Evolutionary conservation across 2,329 filamentous ascomycete species (phyloP), one percentile per base, ranked within the genome.

Genomic region (Chalara sp.): DNA sequence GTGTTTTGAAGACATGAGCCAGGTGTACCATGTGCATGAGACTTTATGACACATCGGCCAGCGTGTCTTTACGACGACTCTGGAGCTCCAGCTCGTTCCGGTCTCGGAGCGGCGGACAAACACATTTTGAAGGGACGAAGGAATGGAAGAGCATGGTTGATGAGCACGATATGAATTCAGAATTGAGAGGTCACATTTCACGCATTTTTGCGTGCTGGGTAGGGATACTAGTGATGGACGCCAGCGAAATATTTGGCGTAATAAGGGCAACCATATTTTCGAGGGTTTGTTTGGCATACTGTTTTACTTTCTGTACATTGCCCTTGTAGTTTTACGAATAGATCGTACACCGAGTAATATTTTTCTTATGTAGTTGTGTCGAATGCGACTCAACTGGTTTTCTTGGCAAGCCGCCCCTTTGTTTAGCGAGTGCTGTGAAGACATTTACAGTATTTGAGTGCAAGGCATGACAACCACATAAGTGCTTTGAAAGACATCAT

Each of bases 291-390:
- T 42, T 37, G 44, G 49, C 13, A 41, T 21, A 32, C 48, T 50
- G 49, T 46, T 51, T 21, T 21, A 21, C 21, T 58, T 55, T 56
- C 51, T 62, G 57, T 62, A 62, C 50, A 61, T 58, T 61, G 58
- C 50, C 56, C 52, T 37, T 59, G 58, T 62, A 61, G 54, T 56
- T 50, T 55, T 59, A 61, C 39, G 56, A 62, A 62, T 61, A 61
- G 56, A 62, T 49, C 57, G 52, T 62, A 54, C 57, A 55, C 53
- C 47, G 4, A 43, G 13, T 10, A n/a, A 10, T 39, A 10, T 39
- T n/a, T 39, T n/a, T 39, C 2, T 39, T 39, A 3, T 21, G 21
- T 21, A 21, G 21, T 21, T 21, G 21, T 21, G 21, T 21, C 21
- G 3, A 21, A 21, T 21, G 21, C 2, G 21, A 21, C 21, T 21